phyloP scores from a whole-genome alignment of 345 rosid species.

The Eucalyptus rudis region DNA sequence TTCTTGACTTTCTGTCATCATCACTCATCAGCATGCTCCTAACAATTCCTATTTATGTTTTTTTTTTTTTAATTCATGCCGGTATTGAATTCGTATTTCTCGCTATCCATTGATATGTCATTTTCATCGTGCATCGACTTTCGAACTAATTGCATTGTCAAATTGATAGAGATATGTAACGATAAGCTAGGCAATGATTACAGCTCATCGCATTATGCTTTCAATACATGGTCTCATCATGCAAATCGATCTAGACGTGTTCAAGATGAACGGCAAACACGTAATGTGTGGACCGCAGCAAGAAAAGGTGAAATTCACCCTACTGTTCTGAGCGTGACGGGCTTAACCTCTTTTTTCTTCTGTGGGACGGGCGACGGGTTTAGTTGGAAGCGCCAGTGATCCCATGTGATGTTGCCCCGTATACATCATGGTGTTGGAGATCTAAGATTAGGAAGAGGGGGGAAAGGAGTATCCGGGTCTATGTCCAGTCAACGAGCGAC shows the following conservation, averaged over 20 bases:
- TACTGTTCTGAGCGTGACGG: not conserved
- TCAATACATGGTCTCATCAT: not conserved
- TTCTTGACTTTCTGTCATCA: not conserved
- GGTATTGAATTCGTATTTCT: not conserved
- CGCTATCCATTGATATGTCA: fast-evolving
- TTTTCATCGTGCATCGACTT: too few species aligned
- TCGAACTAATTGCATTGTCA: not conserved
- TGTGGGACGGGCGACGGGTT: not conserved
- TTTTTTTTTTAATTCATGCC: not conserved
- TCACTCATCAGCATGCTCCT: not conserved
- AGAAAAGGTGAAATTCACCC: not conserved
- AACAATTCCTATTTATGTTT: not conserved
- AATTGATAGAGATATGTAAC: not conserved
- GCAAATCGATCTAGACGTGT: not conserved
- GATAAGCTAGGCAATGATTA: not conserved
- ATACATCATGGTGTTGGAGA: not conserved
- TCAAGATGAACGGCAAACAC: not conserved
- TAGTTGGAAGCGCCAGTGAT: not conserved
- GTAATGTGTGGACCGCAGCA: not conserved
- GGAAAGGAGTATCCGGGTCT: not conserved
- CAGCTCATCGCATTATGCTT: not conserved
- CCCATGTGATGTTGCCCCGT: not conserved
- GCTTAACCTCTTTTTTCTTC: not conserved
- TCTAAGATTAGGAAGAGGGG: not conserved
- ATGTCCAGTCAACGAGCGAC: not conserved